phyloP scores from a whole-genome alignment of 305 asterid species.

The Fraxinus latifolia region DNA sequence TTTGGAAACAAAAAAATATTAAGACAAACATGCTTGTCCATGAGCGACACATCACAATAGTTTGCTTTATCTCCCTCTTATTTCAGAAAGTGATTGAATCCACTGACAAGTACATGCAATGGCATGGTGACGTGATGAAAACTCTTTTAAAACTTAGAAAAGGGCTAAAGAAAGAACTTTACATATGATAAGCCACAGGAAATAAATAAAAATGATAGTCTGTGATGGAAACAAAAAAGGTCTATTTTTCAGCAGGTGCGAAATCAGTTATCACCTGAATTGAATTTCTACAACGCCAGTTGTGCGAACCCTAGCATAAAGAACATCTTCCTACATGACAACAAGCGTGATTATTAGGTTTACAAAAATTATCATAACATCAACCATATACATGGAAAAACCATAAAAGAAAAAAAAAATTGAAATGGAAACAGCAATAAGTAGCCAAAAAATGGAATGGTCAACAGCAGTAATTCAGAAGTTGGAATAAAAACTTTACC shows the following conservation, averaged over 20 bases:
- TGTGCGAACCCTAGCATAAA: slow-evolving; percentile 95
- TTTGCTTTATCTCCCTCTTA: slow-evolving; percentile 12
- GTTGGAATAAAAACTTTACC: neutral
- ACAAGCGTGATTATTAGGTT: slow-evolving; percentile 19
- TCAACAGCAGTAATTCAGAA: neutral
- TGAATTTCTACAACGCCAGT: slow-evolving; percentile 98
- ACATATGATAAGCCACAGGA: neutral
- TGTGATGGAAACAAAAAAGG: slow-evolving; percentile 5
- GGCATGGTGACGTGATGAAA: neutral
- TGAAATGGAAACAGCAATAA: neutral
- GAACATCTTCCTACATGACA: slow-evolving; percentile 84
- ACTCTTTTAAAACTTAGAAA: neutral
- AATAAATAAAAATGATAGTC: slow-evolving; percentile 8
- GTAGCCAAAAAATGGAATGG: neutral
- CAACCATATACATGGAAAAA: neutral
- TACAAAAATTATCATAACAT: neutral
- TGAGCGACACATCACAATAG: neutral
- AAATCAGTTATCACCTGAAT: slow-evolving; percentile 73
- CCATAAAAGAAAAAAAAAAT: neutral
- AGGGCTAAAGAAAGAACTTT: neutral
- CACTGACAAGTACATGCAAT: neutral
- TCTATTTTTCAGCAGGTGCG: slow-evolving; percentile 8
- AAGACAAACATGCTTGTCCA: neutral
- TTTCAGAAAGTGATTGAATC: slow-evolving; percentile 16
- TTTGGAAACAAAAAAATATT: neutral